Evolutionary conservation across 345 rosid genomes (phyloP).

Genomic region (Hevea brasiliensis): DNA sequence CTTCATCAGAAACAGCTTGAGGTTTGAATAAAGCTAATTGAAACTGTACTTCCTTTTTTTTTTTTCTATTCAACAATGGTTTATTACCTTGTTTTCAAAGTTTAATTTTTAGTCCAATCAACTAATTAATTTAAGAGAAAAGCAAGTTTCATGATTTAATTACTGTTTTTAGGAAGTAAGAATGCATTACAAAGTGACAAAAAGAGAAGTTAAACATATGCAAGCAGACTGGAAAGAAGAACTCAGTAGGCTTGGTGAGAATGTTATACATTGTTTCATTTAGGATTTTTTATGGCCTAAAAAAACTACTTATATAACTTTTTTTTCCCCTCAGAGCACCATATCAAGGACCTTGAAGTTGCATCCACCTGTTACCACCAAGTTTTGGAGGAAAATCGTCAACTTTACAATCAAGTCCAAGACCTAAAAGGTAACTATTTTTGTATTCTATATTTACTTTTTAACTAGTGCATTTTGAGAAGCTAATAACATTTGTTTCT

Average conservation of each 20-base stretch:
- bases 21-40: slow-evolving; percentile 37
- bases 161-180: slow-evolving; percentile 56
- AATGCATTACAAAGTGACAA: slow-evolving; percentile 45
- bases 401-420: slow-evolving; percentile 95
- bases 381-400: slow-evolving; percentile 85
- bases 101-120: background rate
- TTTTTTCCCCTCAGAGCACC: slow-evolving; percentile 47
- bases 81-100: too few species aligned
- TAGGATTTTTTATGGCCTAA: background rate
- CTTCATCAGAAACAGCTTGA: slow-evolving; percentile 63
- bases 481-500: slow-evolving; percentile 2
- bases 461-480: background rate
- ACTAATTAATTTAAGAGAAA: background rate
- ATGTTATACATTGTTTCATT: background rate
- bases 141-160: background rate
- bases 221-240: slow-evolving; percentile 73
- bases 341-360: slow-evolving; percentile 71
- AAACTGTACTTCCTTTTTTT: background rate
- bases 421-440: slow-evolving; percentile 77
- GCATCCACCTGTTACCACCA: slow-evolving; percentile 75
- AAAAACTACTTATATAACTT: background rate
- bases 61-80: background rate
- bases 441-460: background rate
- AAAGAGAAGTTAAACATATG: slow-evolving; percentile 54
- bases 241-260: slow-evolving; percentile 58